Evolutionary conservation across 1,284 basidiomycete genomes (phyloP), one percentile per base, ranked within the genome.

Genomic region (Cutaneotrichosporon dermatis): DNA sequence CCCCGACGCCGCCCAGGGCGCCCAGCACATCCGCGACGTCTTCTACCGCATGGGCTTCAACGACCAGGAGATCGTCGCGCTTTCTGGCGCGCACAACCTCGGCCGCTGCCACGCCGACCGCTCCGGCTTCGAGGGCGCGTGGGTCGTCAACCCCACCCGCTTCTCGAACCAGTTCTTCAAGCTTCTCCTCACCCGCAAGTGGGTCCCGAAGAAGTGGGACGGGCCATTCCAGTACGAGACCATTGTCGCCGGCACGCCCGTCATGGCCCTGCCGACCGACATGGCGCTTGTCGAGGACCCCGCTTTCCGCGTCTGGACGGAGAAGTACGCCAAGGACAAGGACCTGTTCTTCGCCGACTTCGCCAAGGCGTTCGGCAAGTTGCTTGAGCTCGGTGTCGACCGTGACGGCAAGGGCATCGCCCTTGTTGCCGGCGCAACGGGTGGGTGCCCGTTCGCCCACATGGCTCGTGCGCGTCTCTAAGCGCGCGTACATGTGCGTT

Each of bases 201-300:
- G 82, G 82, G 71, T 75, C 37, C 77, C 79, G 13, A 73, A 80
- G 63, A 71, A 81, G 64, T 84, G 83, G 83, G 77, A 80, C 57
- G 83, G 83, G 1, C 81, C 81, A 8, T 70, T 78, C 57, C 81
- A 81, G 69, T 79, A 73, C 57, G 75, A 77, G 61, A 78, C 80
- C 40, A 74, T 73, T 1, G 75, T 79, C 8, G 76, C 78, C 6
- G 80, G 80, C 25, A 76, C 77, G 58, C 78, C 80, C 52, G 73
- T 84, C 39, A 84, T 84, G 82, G 82, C 83, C 80, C 76, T 83
- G 4, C 82, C 81, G n/a, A 80, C 79, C 35, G 78, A 80, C 65
- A 77, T 79, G 66, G 78, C 78, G 4, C 69, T 80, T 36, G 70
- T 79, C 42, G 70, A 78, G 60, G 79, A 80, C 61, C 54, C 67